These are phyloP conservation scores for Excoecaria cochinchinensis DNA, from an alignment of 345 rosid genomes.

Conservation along the genomic window DNA sequence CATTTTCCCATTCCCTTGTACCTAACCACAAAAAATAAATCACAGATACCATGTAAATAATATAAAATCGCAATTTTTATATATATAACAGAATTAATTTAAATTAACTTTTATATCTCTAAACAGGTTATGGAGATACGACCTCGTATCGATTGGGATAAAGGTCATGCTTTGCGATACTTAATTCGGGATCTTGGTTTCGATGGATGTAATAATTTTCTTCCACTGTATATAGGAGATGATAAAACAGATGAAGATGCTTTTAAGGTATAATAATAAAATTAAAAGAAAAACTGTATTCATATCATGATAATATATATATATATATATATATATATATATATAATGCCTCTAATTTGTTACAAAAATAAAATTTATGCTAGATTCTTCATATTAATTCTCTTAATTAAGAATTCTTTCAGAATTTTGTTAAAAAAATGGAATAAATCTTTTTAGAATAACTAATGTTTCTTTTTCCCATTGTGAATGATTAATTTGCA, in stretches of 20 bases:
- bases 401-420: not conserved
- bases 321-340: too few relatives aligned
- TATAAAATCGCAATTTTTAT: too few relatives aligned
- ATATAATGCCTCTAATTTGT: too few relatives aligned
- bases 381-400: too few relatives aligned
- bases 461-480: not conserved
- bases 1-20: too few relatives aligned
- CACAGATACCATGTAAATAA: too few relatives aligned
- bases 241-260: conserved; percentile 68
- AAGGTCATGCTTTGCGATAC: conserved; percentile 54
- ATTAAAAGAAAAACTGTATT: too few relatives aligned
- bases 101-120: not conserved
- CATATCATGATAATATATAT: too few relatives aligned
- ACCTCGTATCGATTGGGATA: conserved; percentile 59
- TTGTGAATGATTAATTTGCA: conserved; percentile 9
- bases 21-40: too few relatives aligned
- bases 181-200: conserved; percentile 46
- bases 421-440: not conserved
- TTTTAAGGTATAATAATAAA: conserved; percentile 38
- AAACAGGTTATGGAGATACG: conserved; percentile 54
- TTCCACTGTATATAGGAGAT: conserved; percentile 60
- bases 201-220: conserved; percentile 35
- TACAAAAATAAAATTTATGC: too few relatives aligned
- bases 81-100: too few relatives aligned
- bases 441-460: not conserved